These are phyloP conservation scores for Stachybotrys echinatus DNA, from an alignment of 2,329 filamentous ascomycete species.

Conservation along the genomic window DNA sequence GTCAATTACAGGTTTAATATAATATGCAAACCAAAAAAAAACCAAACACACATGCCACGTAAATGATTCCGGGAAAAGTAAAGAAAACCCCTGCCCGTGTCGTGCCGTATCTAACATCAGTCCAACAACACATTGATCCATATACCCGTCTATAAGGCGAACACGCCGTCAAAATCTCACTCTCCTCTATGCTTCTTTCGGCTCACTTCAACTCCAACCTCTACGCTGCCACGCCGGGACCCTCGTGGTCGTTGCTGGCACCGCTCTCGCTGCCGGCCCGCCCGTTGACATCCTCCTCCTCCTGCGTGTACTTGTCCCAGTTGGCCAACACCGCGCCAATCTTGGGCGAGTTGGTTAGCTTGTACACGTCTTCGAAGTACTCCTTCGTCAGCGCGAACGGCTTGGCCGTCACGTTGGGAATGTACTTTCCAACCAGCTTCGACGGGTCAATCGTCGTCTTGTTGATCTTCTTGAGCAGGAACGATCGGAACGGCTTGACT, in stretches of 20 bases:
- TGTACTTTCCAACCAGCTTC: conserved; percentile 97
- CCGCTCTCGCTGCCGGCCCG: conserved; percentile 32
- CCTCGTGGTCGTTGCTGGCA: conserved; percentile 34
- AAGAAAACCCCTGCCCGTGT: too few relatives aligned
- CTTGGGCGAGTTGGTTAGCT: conserved; percentile 76
- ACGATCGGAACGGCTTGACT: conserved; percentile 97
- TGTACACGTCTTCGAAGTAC: conserved; percentile 99
- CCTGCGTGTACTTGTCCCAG: conserved; percentile 67
- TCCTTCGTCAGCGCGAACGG: conserved; percentile 96
- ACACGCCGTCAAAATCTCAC: too few relatives aligned
- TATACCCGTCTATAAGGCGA: not conserved
- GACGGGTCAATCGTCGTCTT: conserved; percentile 97
- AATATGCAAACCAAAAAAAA: not conserved
- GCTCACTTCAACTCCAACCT: too few relatives aligned
- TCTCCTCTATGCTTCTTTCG: conserved; percentile 16
- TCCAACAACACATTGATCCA: not conserved
- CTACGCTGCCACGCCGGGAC: conserved; percentile 35
- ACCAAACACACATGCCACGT: too few relatives aligned
- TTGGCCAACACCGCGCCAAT: conserved; percentile 81
- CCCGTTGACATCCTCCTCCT: conserved; percentile 37
- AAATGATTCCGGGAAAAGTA: too few relatives aligned
- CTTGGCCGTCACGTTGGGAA: conserved; percentile 94
- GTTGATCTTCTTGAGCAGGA: conserved; percentile 99
- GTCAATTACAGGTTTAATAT: too few relatives aligned
- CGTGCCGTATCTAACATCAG: not conserved